Base-by-base conservation (phyloP, 2,329 filamentous ascomycete species). In the Periconia digitata region DNA sequence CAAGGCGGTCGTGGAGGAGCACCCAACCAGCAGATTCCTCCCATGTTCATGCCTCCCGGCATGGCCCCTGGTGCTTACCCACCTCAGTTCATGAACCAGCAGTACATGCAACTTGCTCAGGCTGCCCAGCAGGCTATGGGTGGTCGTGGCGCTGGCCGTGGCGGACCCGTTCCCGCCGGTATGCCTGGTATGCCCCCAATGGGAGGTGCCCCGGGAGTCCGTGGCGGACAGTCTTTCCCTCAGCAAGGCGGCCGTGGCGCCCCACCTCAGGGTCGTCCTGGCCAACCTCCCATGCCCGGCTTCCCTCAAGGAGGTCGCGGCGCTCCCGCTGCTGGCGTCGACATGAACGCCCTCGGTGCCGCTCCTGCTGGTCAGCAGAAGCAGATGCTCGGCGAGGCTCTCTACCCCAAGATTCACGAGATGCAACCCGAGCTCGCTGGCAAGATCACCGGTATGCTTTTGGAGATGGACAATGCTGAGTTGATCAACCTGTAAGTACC, bases 391-490 rank as follows among this genome's bases (percentile, higher is more conserved):
- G 94, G 94, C 73, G 94, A 99, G 79, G 86, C 90, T 63, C 88
- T 99, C 64, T 99, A 97, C 83, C 94, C 94, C 71, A 99, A 97
- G 87, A 97, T 99, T 68, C 86, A 92, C 74, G 85, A 84, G 61
- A 86, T 96, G 76, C 94, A 99, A 80, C 89, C 91, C 51, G 92
- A 96, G 66, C 82, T 99, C 67, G 94, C 94, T 55, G 94, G 94
- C 72, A 99, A 99, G 86, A 97, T 99, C 74, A 99, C 94, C 54
- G 94, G 94, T 77, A 99, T 99, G 94, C 87, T 99, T 66, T 78
- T 99, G 66, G 94, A 99, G 84, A 99, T 99, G 94, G 94, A 97
- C 67, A 97, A 97, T 77, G 73, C 81, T 49, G 94, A 99, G 80
- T 81, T 99, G 64, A 83, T 99, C 70, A 90, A 89, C 77, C 84